Evolutionary conservation across 2,329 filamentous ascomycete genomes (phyloP).

Genomic region (Venturiaceae sp.): DNA sequence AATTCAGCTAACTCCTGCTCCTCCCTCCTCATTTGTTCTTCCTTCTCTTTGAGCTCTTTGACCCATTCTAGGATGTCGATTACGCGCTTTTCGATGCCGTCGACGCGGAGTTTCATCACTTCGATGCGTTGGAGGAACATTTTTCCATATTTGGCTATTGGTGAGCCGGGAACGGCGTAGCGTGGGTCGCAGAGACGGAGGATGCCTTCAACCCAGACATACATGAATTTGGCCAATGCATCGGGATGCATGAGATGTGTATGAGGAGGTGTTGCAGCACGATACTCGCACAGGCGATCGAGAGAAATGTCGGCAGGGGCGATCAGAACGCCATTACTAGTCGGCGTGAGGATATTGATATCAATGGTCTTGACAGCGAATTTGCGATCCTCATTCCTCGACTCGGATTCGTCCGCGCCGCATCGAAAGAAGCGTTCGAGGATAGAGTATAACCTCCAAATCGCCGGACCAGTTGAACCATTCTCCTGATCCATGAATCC

Average conservation of each 20-base stretch:
- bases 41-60: conserved; percentile 3
- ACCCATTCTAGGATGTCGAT: not conserved
- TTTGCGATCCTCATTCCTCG: not conserved
- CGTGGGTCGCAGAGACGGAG: not conserved
- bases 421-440: conserved; percentile 1
- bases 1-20: not conserved
- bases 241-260: conserved; percentile 1
- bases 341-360: not conserved
- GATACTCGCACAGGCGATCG: not conserved
- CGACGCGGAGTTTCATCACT: not conserved
- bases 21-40: not conserved
- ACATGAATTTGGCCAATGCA: conserved; percentile 1
- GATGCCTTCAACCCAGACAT: not conserved
- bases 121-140: not conserved
- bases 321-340: not conserved
- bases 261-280: not conserved
- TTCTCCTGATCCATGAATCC: not conserved
- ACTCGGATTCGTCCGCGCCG: not conserved
- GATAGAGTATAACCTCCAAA: not conserved
- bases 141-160: not conserved
- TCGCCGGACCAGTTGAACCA: not conserved
- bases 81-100: not conserved
- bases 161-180: not conserved
- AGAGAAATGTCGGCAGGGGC: not conserved
- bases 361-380: not conserved